These are phyloP conservation scores for Penicillium turbatum DNA, from an alignment of 495 filamentous ascomycete genomes.

Conservation along the genomic window DNA sequence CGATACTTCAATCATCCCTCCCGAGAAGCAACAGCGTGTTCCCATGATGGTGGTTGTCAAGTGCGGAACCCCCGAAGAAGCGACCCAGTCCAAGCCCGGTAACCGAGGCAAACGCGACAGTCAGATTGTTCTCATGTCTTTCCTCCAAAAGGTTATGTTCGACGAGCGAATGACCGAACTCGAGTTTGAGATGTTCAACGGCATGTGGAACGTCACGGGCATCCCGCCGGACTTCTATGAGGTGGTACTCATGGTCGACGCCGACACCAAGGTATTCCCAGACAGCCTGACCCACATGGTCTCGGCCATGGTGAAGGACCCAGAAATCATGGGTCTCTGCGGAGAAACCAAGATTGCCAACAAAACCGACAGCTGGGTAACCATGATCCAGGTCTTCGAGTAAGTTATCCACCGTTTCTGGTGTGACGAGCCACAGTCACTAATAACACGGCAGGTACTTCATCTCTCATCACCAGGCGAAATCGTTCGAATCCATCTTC, in stretches of 20 bases:
- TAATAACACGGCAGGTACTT: constrained; percentile 58
- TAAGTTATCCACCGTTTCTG: constrained; percentile 22
- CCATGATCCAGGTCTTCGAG: constrained; percentile 99
- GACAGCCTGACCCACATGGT: constrained; percentile 98
- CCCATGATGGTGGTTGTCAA: constrained; percentile 98
- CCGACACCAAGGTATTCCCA: constrained; percentile 98
- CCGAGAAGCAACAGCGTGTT: constrained; percentile 93
- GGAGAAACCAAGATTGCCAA: constrained; percentile 99
- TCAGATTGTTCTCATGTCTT: constrained; percentile 99
- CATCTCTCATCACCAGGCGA: constrained; percentile 94
- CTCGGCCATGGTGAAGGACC: constrained; percentile 98
- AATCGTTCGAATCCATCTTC: constrained; percentile 97
- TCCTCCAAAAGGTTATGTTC: constrained; percentile 99
- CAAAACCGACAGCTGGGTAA: constrained; percentile 90
- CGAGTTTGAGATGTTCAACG: constrained; percentile 99
- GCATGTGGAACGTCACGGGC: constrained; percentile 95
- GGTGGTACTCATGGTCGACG: constrained; percentile 96
- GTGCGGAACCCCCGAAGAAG: constrained; percentile 87
- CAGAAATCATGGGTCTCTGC: constrained; percentile 98
- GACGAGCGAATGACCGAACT: constrained; percentile 99
- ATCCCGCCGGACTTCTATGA: constrained; percentile 98
- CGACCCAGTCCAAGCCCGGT: constrained; percentile 75
- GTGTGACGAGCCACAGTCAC: constrained; percentile 12
- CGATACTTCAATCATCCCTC: constrained; percentile 66
- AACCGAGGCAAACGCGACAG: constrained; percentile 98